Percentiles rank a stretch among this genome's conserved stretches.
phyloP scores from a whole-genome alignment of 2,329 filamentous ascomycete species.

The Trichophyton mentagrophytes region DNA sequence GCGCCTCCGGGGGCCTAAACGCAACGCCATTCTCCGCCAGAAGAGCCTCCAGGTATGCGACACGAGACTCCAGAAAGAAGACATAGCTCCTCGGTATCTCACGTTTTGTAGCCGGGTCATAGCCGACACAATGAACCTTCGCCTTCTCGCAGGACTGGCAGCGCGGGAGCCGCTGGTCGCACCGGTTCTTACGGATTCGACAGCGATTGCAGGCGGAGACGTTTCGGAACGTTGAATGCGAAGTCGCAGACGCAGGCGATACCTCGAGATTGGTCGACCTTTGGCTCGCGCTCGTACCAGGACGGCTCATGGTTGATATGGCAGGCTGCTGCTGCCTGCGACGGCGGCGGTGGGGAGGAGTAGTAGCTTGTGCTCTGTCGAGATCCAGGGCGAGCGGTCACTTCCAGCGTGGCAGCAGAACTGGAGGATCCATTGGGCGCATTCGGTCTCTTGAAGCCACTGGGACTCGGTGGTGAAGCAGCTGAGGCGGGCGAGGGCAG shows the following conservation, averaged over 20 bases:
- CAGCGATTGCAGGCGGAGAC: slow-evolving; percentile 93
- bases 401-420: not conserved
- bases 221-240: slow-evolving; percentile 53
- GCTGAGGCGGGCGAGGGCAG: not conserved
- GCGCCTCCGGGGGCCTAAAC: slow-evolving; percentile 56
- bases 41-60: slow-evolving; percentile 68
- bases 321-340: not conserved
- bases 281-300: not conserved
- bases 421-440: not conserved
- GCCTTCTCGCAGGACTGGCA: slow-evolving; percentile 90
- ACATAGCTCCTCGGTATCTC: slow-evolving; percentile 91
- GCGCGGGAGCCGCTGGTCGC: slow-evolving; percentile 82
- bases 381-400: not conserved
- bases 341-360: not conserved
- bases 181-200: slow-evolving; percentile 81
- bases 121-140: slow-evolving; percentile 81
- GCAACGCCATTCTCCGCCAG: slow-evolving; percentile 56
- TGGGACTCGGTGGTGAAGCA: not conserved
- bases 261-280: slow-evolving; percentile 11
- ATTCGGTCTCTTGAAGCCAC: not conserved
- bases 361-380: not conserved
- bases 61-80: slow-evolving; percentile 79
- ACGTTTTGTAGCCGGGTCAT: slow-evolving; percentile 90
- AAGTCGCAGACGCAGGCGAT: slow-evolving; percentile 17
- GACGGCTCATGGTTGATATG: not conserved